Base-by-base conservation (phyloP, 2,329 filamentous ascomycete genomes). In the Fusarium dlaminii region DNA sequence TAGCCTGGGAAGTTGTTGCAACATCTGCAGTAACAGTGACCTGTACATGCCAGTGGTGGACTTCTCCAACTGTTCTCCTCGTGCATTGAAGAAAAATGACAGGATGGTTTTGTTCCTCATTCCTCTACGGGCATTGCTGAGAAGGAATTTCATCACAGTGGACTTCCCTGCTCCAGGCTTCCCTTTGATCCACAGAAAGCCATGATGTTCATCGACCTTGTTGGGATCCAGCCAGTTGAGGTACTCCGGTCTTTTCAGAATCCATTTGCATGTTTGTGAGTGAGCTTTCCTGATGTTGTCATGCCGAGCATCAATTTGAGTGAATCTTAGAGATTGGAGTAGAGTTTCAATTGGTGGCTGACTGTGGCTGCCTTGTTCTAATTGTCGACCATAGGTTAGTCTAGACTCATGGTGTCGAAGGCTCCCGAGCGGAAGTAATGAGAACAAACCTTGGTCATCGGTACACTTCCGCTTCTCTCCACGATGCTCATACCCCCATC, bases 21-120 rank as follows among this genome's bases (percentile, higher is more conserved):
- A 75, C 2, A 90, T 76, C 56, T 90, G 86, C 5, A 79, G 73
- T 0, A 90, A 63, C 9, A 90, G 70, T 0, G 86, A 86, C 10
- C 86, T 83, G 72, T 88, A 89, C 77, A 90, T 82, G 7, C 88
- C 88, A 0, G 79, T 13, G 0, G 80, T 81, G 0, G 86, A 84
- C 68, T 82, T 86, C 65, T 90, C 86, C 4, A 87, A 74, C 5
- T 75, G 18, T 1, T 79, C 77, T 0, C 87, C 87, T 57, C 86
- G 77, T 0, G 86, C 86, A 57, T 87, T 85, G 80, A 89, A 88
- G 77, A 88, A 89, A 76, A 87, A 88, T 1, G 81, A 85, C 2
- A 86, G 59, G 2, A 84, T 67, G 2, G 76, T 56, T 1, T 15
- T 45, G 4, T 68, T 30, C 17, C 68, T 76, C 39, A 64, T 68